Base-by-base conservation (phyloP, 768 basidiomycete species). In the Amylocystis lapponica region DNA sequence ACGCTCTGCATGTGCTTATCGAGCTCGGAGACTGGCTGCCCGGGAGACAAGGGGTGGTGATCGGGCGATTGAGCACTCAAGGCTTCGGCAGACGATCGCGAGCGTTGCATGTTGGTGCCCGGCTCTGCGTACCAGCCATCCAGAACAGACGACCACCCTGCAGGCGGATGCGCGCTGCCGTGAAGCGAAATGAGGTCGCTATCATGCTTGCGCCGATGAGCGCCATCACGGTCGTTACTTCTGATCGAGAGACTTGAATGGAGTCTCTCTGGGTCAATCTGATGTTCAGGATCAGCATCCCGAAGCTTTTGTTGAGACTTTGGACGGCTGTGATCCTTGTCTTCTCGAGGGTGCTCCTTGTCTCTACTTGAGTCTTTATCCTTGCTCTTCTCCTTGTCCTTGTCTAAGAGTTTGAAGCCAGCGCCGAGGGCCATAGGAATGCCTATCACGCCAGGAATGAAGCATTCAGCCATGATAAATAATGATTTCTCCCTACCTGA, bases 351-450 rank as follows among this genome's bases (percentile, higher is more conserved):
- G 14, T 33, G 14, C 32, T 33, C 32, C 14, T 33, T 33, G 32
- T 33, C 32, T 7, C 19, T 19, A n/a, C 19, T 67, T 39, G 56
- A 69, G 17, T 62, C 58, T 40, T 57, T 64, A 4, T 67, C 65
- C 40, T 63, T 66, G n/a, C 56, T 58, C 41, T 54, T 59, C n/a
- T 62, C 60, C 63, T 68, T 62, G 25, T 74, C 78, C 46, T 73
- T 66, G 45, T 76, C 74, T 45, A 75, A 70, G n/a, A 81, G 67
- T 56, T 81, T 87, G 62, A 88, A 79, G 33, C 84, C 82, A 17
- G 86, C 86, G 29, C 81, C 83, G 7, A 89, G 64, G 11, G 82
- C 86, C 76, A 82, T 79, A 5, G 86, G 86, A 34, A 88, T 80
- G 17, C 86, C 84, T 84, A 43, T 20, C 23, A 26, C 26, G 26